These are phyloP conservation scores for Daldinia decipiens DNA, from an alignment of 495 filamentous ascomycete species.

Conservation along the genomic window DNA sequence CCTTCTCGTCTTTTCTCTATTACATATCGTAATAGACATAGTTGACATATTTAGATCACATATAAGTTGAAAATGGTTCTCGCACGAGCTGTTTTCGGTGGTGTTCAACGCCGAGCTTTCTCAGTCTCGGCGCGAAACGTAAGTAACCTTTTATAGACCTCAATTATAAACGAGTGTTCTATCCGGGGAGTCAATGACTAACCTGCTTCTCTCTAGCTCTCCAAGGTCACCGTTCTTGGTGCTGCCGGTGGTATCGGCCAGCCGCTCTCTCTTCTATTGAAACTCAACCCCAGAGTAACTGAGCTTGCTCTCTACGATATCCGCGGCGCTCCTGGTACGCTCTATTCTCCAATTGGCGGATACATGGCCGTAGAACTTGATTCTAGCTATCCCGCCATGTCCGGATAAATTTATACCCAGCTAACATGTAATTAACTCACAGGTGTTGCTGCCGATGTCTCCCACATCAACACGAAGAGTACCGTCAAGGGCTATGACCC, in stretches of 20 bases:
- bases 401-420: conserved; percentile 5
- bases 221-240: conserved; percentile 96
- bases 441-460: conserved; percentile 98
- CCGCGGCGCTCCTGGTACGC: conserved; percentile 87
- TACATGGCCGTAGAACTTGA: neutral
- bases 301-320: conserved; percentile 98
- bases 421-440: conserved; percentile 28
- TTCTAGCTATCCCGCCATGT: neutral
- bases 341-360: conserved; percentile 17
- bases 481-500: conserved; percentile 88
- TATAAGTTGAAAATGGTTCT: conserved; percentile 39
- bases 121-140: conserved; percentile 92
- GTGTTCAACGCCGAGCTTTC: conserved; percentile 88
- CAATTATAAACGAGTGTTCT: conserved; percentile 29
- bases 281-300: conserved; percentile 92
- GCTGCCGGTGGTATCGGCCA: conserved; percentile 98
- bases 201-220: conserved; percentile 68
- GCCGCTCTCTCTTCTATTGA: conserved; percentile 94
- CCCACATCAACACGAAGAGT: conserved; percentile 99
- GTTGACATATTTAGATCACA: conserved; percentile 10
- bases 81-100: conserved; percentile 47
- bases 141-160: conserved; percentile 45
- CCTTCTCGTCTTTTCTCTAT: conserved; percentile 15
- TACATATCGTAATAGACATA: conserved; percentile 11
- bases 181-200: conserved; percentile 28